These are phyloP conservation scores for Psilocybe tampanensis DNA, from an alignment of 768 basidiomycete species.

Conservation along the genomic window DNA sequence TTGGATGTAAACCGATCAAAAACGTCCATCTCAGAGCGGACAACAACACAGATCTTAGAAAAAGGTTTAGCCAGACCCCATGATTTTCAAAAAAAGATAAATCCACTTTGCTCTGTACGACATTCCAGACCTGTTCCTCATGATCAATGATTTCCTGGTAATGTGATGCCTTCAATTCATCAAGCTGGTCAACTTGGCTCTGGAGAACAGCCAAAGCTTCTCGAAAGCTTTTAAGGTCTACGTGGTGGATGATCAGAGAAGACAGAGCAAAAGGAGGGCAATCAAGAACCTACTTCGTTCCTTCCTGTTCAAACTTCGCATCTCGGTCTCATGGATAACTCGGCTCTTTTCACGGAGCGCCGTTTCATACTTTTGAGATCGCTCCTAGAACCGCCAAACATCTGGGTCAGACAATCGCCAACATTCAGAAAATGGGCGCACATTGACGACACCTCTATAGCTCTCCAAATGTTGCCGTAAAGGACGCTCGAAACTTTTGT, in stretches of 20 bases:
- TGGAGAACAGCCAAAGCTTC: constrained; percentile 82
- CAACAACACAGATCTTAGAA: constrained; percentile 71
- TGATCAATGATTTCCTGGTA: constrained; percentile 90
- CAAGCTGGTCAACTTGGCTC: constrained; percentile 88
- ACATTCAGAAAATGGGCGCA: constrained; percentile 31
- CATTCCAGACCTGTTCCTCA: constrained; percentile 96
- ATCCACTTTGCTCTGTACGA: constrained; percentile 79
- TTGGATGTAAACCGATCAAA: constrained; percentile 88
- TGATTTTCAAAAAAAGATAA: background rate
- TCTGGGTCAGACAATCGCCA: background rate
- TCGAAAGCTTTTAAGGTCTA: constrained; percentile 88
- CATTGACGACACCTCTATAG: constrained; percentile 74
- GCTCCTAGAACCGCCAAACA: constrained; percentile 54
- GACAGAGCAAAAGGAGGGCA: background rate
- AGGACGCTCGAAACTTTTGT: constrained; percentile 88
- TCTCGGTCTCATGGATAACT: constrained; percentile 84
- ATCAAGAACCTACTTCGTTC: constrained; percentile 67
- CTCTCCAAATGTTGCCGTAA: constrained; percentile 82
- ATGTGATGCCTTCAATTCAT: constrained; percentile 81
- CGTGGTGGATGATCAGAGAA: background rate
- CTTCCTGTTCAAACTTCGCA: constrained; percentile 81
- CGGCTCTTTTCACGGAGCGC: constrained; percentile 82
- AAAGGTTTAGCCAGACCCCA: constrained; percentile 6
- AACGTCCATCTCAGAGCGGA: constrained; percentile 90
- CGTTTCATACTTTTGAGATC: constrained; percentile 82